Evolutionary conservation across 768 basidiomycete genomes (phyloP), one percentile per base, ranked within the genome.

Genomic region (Kondoa malvinella): DNA sequence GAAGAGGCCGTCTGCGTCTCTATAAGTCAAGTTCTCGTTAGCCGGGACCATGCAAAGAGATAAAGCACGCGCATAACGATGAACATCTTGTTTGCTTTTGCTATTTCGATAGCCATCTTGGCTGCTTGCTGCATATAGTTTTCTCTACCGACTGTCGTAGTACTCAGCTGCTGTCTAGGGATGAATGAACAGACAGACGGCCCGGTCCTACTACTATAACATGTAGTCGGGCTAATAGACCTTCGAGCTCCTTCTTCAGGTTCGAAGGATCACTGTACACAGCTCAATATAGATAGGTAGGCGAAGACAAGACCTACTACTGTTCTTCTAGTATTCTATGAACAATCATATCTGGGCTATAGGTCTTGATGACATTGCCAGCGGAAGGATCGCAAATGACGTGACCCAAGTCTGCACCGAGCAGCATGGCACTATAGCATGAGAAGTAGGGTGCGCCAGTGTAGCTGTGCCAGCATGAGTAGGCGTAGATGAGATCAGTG

Each of bases 361-460:
- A 99, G 0, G 88, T 87, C 79, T 99, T 99, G 81, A 99, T 99
- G 58, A 91, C 87, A 2, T 82, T 82, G 30, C 91, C 90, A 3
- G 95, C 94, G 0, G 84, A 85, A 0, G 94, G 94, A 3, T 92
- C 86, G 78, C 95, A 99, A 66, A 97, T 94, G 68, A 97, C 89
- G 81, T 97, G 95, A 27, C 92, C 92, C 32, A 59, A 27, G 34
- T 72, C 66, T 56, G 69, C 60, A 32, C 57, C 50, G 75, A 95
- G 82, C 71, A 89, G 83, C 71, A 94, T 81, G 0, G 92, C 88
- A 1, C 92, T 86, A 73, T 95, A 89, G 34, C 90, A 85, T 2
- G 92, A 88, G 76, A 96, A 97, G 81, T 85, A 99, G 0, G 95
- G 95, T 25, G 95, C 95, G 21, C 16, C 57, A 15, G 58, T 34